Conservation (phyloP, 192 early-diverging fungal species). For the Podila minutissima region DNA sequence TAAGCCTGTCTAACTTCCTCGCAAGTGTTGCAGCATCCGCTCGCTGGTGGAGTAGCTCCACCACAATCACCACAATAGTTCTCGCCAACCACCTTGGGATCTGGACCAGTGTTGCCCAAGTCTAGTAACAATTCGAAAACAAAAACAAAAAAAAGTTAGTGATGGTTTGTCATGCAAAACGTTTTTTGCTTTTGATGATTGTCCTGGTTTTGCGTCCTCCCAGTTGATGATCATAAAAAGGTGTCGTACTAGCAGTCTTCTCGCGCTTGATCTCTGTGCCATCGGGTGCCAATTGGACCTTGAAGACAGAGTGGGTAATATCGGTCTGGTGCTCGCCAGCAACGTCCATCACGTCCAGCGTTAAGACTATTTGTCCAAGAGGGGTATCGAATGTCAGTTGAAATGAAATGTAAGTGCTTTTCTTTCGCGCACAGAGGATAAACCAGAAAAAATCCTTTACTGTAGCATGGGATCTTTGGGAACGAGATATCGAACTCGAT, state of each 20-base stretch:
- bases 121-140: constrained; percentile 49
- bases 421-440: neutral
- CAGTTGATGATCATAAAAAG: neutral
- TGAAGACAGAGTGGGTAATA: constrained; percentile 82
- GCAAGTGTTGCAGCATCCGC: constrained; percentile 95
- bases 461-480: constrained; percentile 89
- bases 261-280: constrained; percentile 73
- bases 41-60: constrained; percentile 71
- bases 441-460: constrained; percentile 53
- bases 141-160: neutral
- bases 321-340: constrained; percentile 90
- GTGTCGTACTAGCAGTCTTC: constrained; percentile 62
- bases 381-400: neutral
- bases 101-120: constrained; percentile 54
- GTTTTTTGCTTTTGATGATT: neutral
- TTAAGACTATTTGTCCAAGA: constrained; percentile 68
- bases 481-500: constrained; percentile 94
- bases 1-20: constrained; percentile 92
- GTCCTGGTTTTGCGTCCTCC: neutral
- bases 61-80: constrained; percentile 92
- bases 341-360: constrained; percentile 95
- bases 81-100: constrained; percentile 41
- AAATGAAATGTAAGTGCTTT: neutral
- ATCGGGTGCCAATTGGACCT: constrained; percentile 73
- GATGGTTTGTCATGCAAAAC: neutral